These are phyloP conservation scores for Carex littledalei DNA, from an alignment of 176 grass and related monocot species.

Conservation along the genomic window DNA sequence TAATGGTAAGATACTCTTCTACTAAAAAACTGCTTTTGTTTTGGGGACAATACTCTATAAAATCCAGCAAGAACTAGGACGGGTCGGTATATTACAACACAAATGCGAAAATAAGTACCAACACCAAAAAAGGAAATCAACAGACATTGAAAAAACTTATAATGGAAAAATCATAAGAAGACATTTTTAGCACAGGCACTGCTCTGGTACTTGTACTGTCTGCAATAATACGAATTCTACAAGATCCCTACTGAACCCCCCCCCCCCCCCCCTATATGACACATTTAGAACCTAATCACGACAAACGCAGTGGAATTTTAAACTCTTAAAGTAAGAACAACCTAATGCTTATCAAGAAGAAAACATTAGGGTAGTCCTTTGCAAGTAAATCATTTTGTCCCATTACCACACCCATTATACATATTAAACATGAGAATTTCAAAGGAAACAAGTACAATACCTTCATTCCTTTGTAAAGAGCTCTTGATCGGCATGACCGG, in stretches of 20 bases:
- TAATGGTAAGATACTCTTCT: neutral
- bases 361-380: neutral
- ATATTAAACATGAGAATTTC: neutral
- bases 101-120: neutral
- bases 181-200: neutral
- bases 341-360: neutral
- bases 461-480: conserved; percentile 99
- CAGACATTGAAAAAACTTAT: neutral
- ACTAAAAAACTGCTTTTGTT: neutral
- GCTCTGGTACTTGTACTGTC: neutral
- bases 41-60: neutral
- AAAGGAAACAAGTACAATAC: conserved; percentile 25
- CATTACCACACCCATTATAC: neutral
- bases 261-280: neutral
- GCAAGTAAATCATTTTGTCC: neutral
- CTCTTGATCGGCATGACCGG: conserved; percentile 88
- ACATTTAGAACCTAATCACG: neutral
- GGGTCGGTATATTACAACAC: neutral
- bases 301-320: neutral
- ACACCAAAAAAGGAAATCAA: neutral
- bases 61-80: neutral
- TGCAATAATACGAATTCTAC: neutral
- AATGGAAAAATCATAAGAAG: neutral
- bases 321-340: neutral
- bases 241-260: no score